phyloP scores from a whole-genome alignment of 2,329 filamentous ascomycete genomes.

The Lachnellula arida region DNA sequence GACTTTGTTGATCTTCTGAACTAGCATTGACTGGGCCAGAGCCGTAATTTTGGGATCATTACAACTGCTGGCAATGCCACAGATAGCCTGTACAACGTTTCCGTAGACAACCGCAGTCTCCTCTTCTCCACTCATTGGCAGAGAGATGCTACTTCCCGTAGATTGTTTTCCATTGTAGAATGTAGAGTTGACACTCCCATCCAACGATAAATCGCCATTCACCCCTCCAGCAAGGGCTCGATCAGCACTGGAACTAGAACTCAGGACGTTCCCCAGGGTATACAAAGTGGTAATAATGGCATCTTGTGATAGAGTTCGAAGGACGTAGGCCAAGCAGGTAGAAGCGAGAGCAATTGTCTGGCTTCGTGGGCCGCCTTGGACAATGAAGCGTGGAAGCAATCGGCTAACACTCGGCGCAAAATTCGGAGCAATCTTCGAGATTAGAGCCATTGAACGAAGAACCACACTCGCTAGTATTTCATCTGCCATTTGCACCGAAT shows the following conservation, averaged over 20 bases:
- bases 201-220: conserved; percentile 50
- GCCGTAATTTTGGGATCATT: conserved; percentile 90
- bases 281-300: conserved; percentile 93
- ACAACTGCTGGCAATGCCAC: conserved; percentile 77
- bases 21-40: conserved; percentile 86
- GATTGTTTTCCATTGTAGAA: conserved; percentile 54
- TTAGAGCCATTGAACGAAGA: conserved; percentile 74
- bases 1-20: conserved; percentile 92
- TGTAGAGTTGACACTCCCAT: conserved; percentile 40
- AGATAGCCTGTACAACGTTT: conserved; percentile 93
- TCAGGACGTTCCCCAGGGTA: conserved; percentile 91
- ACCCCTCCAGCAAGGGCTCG: conserved; percentile 34
- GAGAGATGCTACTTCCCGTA: conserved; percentile 72
- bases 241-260: conserved; percentile 56
- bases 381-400: conserved; percentile 79
- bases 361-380: conserved; percentile 70
- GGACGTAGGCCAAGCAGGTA: conserved; percentile 74
- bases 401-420: conserved; percentile 73
- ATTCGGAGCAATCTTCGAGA: conserved; percentile 69
- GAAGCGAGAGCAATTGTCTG: conserved; percentile 72
- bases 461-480: conserved; percentile 71
- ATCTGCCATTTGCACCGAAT: conserved; percentile 78
- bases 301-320: conserved; percentile 83
- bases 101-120: conserved; percentile 73
- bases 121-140: conserved; percentile 70